phyloP scores from a whole-genome alignment of 305 asterid genomes.

The Solanum hybrid region DNA sequence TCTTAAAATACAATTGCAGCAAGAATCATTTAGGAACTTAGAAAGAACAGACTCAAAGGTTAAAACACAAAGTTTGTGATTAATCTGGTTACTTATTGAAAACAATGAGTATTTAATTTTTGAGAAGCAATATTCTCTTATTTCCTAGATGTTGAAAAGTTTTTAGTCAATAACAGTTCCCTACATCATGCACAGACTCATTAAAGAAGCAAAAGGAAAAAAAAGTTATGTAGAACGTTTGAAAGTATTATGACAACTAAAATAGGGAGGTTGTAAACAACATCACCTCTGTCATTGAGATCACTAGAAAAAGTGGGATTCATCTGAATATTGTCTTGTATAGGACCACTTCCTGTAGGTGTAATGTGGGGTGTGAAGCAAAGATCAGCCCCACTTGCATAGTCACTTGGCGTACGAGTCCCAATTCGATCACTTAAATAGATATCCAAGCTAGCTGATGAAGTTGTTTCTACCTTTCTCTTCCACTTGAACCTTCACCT shows the following conservation, averaged over 20 bases:
- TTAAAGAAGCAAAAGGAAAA: background rate
- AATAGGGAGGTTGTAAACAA: conserved; percentile 1
- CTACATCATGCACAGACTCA: background rate
- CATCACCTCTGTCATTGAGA: conserved; percentile 42
- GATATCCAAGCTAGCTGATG: conserved; percentile 47
- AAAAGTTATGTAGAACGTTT: background rate
- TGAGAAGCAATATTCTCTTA: background rate
- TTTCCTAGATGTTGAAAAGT: background rate
- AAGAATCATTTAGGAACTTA: background rate
- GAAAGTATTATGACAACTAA: background rate
- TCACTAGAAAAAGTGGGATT: conserved; percentile 34
- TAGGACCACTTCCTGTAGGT: conserved; percentile 40
- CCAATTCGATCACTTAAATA: conserved; percentile 45
- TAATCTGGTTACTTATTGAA: background rate
- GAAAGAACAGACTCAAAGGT: background rate
- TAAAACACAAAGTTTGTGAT: background rate
- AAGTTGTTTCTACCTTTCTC: conserved; percentile 55
- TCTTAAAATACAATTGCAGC: background rate
- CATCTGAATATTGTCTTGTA: conserved; percentile 34
- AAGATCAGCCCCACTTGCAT: conserved; percentile 27
- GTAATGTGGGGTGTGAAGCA: conserved; percentile 38
- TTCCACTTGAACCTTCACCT: conserved; percentile 98
- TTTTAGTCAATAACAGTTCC: background rate
- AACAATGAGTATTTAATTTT: background rate
- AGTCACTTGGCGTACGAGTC: conserved; percentile 28